phyloP scores from a whole-genome alignment of 2,329 filamentous ascomycete species.

The Proliferodiscus dingleyae region DNA sequence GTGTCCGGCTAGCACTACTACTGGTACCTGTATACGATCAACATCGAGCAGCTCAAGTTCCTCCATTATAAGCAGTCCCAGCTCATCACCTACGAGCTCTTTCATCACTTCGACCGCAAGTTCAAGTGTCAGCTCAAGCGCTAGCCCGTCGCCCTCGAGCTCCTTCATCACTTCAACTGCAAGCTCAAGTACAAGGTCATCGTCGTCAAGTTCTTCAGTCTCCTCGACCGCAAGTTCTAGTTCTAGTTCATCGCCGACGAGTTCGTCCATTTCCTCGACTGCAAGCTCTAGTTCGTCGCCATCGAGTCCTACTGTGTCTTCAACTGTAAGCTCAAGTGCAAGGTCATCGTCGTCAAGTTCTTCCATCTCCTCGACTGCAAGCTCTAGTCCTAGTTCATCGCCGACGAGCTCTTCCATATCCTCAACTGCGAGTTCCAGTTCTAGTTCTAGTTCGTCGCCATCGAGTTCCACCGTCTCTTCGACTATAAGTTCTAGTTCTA shows the following conservation, averaged over 20 bases:
- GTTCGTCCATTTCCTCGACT: too few relatives aligned
- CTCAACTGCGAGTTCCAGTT: not conserved
- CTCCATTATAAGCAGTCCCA: not conserved
- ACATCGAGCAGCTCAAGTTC: not conserved
- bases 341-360: not conserved
- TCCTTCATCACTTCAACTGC: not conserved
- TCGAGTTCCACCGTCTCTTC: not conserved
- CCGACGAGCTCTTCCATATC: not conserved
- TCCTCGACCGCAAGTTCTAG: not conserved
- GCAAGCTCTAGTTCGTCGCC: not conserved
- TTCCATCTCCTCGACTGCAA: not conserved
- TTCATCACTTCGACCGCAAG: not conserved
- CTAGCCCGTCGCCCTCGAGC: not conserved
- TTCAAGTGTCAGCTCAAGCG: not conserved
- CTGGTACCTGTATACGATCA: not conserved
- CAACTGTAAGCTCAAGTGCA: not conserved
- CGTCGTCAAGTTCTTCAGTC: not conserved
- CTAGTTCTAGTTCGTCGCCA: not conserved
- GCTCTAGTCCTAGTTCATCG: not conserved
- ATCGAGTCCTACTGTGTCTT: not conserved
- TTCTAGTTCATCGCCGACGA: not conserved
- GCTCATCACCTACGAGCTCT: not conserved
- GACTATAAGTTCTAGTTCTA: not conserved
- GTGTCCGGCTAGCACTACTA: not conserved
- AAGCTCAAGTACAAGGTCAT: not conserved